These are phyloP conservation scores for Trametes meyenii DNA, from an alignment of 768 basidiomycete species.

Conservation along the genomic window DNA sequence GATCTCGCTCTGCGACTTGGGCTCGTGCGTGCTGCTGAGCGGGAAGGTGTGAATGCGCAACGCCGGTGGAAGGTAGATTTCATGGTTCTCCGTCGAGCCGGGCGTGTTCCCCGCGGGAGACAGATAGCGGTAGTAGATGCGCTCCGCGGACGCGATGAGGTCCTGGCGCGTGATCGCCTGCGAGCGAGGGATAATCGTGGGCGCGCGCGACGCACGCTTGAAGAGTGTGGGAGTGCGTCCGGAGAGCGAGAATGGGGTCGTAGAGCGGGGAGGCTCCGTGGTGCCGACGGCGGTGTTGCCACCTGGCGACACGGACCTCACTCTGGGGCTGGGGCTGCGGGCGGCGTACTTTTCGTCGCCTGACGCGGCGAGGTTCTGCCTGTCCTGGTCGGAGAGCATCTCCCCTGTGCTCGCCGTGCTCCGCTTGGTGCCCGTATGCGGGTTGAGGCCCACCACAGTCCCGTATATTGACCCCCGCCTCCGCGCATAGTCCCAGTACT, in stretches of 20 bases:
- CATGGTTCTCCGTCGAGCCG: slow-evolving; percentile 87
- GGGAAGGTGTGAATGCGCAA: slow-evolving; percentile 93
- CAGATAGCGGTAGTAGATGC: slow-evolving; percentile 94
- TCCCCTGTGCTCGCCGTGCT: slow-evolving; percentile 84
- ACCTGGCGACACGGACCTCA: slow-evolving; percentile 53
- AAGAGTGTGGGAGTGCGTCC: slow-evolving; percentile 78
- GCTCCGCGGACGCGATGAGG: slow-evolving; percentile 91
- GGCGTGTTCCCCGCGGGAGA: slow-evolving; percentile 76
- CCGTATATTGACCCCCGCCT: slow-evolving; percentile 92
- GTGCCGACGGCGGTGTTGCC: slow-evolving; percentile 39
- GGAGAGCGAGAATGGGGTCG: slow-evolving; percentile 79
- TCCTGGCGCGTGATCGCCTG: slow-evolving; percentile 88
- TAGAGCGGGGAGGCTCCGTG: slow-evolving; percentile 59
- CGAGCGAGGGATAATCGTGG: slow-evolving; percentile 91
- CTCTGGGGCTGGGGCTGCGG: slow-evolving; percentile 62
- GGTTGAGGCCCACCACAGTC: slow-evolving; percentile 78
- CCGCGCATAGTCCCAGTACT: slow-evolving; percentile 95
- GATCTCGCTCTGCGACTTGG: slow-evolving; percentile 67
- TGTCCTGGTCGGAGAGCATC: slow-evolving; percentile 69
- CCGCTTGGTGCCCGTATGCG: slow-evolving; percentile 64
- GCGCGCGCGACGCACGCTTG: slow-evolving; percentile 84
- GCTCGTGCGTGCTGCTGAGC: slow-evolving; percentile 72
- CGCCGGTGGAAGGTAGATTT: slow-evolving; percentile 94
- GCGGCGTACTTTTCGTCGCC: slow-evolving; percentile 46
- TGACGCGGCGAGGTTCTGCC: slow-evolving; percentile 60